These are phyloP conservation scores for Pseudopyricularia cyperi DNA, from an alignment of 2,329 filamentous ascomycete species.

Conservation along the genomic window DNA sequence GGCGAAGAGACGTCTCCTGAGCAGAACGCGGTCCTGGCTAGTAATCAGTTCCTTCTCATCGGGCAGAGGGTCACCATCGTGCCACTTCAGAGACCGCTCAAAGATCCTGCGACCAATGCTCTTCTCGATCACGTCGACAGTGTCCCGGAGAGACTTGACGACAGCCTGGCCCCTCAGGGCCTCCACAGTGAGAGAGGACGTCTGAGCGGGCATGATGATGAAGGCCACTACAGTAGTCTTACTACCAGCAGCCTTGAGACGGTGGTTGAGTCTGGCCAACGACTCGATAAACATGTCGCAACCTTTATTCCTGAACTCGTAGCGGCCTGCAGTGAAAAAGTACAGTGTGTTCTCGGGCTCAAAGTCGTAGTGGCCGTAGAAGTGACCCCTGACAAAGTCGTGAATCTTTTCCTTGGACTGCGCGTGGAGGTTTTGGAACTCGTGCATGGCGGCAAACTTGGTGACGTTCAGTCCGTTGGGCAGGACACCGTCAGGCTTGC, in stretches of 20 bases:
- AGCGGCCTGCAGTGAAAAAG: conserved; percentile 92
- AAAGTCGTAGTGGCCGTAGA: conserved; percentile 97
- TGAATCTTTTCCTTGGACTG: conserved; percentile 96
- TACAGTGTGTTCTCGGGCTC: conserved; percentile 94
- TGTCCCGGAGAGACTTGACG: conserved; percentile 90
- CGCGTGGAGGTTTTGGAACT: conserved; percentile 97
- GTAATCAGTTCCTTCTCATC: conserved; percentile 96
- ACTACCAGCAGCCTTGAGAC: conserved; percentile 70
- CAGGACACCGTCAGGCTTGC: conserved; percentile 90
- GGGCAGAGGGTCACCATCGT: conserved; percentile 82
- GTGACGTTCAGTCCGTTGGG: conserved; percentile 97
- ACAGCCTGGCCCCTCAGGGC: conserved; percentile 94
- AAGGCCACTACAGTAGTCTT: conserved; percentile 95
- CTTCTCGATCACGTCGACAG: conserved; percentile 81
- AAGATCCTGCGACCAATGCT: conserved; percentile 90
- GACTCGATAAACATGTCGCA: conserved; percentile 99
- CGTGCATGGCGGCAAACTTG: conserved; percentile 96
- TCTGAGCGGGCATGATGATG: conserved; percentile 97
- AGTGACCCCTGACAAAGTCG: conserved; percentile 94
- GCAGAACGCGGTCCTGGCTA: conserved; percentile 79
- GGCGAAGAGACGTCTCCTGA: conserved; percentile 82
- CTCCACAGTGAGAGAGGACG: conserved; percentile 86
- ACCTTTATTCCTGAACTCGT: conserved; percentile 97
- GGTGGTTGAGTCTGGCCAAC: conserved; percentile 84
- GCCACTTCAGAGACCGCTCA: conserved; percentile 88